Evolutionary conservation across 2,329 filamentous ascomycete genomes (phyloP).

Genomic region (Diaporthe ampelina): DNA sequence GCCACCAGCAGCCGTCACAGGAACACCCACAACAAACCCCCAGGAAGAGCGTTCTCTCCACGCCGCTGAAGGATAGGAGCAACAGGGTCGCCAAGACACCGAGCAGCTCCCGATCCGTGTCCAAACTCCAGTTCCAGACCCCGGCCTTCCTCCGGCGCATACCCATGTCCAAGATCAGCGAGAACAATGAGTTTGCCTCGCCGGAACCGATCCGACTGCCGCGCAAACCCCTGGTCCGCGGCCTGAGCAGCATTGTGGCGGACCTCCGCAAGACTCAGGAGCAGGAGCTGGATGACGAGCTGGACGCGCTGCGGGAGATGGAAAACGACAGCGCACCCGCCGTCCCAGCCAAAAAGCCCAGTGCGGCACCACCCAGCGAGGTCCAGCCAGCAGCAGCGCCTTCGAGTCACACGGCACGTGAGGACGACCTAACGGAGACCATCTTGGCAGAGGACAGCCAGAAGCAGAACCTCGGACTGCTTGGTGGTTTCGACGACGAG

Average conservation of each 20-base stretch:
- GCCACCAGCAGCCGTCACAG: constrained; percentile 58
- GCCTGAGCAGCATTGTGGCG: constrained; percentile 81
- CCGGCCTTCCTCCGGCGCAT: constrained; percentile 77
- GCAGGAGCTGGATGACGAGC: constrained; percentile 78
- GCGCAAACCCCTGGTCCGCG: constrained; percentile 74
- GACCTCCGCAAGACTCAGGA: constrained; percentile 79
- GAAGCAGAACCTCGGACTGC: constrained; percentile 55
- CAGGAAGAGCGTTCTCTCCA: constrained; percentile 49
- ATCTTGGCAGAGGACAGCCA: constrained; percentile 62
- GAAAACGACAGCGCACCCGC: constrained; percentile 59
- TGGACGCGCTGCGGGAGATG: constrained; percentile 80
- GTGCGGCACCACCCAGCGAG: constrained; percentile 31
- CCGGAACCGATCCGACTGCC: constrained; percentile 67
- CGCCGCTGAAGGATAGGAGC: constrained; percentile 68
- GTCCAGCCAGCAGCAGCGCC: constrained; percentile 6
- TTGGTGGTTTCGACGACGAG: constrained; percentile 76
- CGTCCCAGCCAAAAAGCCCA: background rate
- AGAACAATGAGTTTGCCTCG: constrained; percentile 65
- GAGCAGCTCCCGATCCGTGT: constrained; percentile 56
- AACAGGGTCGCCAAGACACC: constrained; percentile 60
- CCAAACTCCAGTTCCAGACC: constrained; percentile 74
- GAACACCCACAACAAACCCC: constrained; percentile 37
- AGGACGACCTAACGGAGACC: constrained; percentile 48
- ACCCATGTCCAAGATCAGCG: constrained; percentile 66
- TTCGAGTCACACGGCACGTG: background rate